Conservation (phyloP, 805 yeast species). For the Blastobotrys parvus region DNA sequence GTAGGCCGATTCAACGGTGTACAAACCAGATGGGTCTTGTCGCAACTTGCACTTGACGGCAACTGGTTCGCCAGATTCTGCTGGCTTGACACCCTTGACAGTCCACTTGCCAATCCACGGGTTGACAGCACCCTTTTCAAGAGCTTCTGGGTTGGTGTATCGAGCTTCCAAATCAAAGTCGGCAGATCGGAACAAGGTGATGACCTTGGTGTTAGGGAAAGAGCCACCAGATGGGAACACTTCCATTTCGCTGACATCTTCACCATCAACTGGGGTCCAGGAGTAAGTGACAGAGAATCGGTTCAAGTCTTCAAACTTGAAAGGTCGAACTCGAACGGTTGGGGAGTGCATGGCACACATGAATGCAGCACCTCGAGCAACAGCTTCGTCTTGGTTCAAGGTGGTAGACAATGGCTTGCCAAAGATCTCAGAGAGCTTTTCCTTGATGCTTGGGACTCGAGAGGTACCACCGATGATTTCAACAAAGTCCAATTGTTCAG, state of each 20-base stretch:
- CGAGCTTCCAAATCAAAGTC: slow-evolving; percentile 82
- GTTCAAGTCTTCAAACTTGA: slow-evolving; percentile 95
- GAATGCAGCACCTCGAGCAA: slow-evolving; percentile 98
- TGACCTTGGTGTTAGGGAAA: slow-evolving; percentile 92
- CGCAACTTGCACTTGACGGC: slow-evolving; percentile 91
- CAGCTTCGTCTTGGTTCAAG: slow-evolving; percentile 97
- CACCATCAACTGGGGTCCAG: slow-evolving; percentile 94
- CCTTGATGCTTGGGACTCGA: slow-evolving; percentile 91
- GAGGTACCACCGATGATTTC: slow-evolving; percentile 98
- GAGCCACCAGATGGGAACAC: slow-evolving; percentile 92
- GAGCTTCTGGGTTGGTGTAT: slow-evolving; percentile 65
- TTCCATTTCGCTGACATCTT: slow-evolving; percentile 80
- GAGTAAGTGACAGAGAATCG: slow-evolving; percentile 84
- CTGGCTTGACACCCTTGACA: slow-evolving; percentile 73
- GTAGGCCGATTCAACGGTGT: slow-evolving; percentile 88
- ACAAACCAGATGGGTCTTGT: slow-evolving; percentile 94
- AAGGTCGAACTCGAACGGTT: slow-evolving; percentile 96
- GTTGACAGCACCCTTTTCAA: slow-evolving; percentile 58
- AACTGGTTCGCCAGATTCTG: slow-evolving; percentile 62
- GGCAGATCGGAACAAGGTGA: slow-evolving; percentile 84
- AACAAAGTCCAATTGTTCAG: slow-evolving; percentile 75
- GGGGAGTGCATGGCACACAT: slow-evolving; percentile 99
- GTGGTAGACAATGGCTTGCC: slow-evolving; percentile 86
- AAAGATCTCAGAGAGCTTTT: slow-evolving; percentile 68
- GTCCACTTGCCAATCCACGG: slow-evolving; percentile 75